These are phyloP conservation scores for Paramyrothecium roridum DNA, from an alignment of 2,329 filamentous ascomycete species.

Conservation along the genomic window DNA sequence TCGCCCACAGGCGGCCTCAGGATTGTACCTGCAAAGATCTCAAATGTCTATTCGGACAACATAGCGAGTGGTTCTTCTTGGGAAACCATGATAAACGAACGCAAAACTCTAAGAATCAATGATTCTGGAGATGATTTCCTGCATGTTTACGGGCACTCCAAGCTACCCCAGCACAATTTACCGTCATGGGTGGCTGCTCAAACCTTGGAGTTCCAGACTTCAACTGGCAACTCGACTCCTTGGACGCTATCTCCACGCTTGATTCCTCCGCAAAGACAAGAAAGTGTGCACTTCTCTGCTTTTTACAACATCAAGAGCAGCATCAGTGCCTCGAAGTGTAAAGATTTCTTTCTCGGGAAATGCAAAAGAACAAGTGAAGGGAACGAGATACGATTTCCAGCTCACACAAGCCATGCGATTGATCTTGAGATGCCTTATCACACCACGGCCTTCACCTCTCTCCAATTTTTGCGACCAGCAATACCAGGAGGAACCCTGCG, in stretches of 20 bases:
- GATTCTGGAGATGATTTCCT: conserved; percentile 12
- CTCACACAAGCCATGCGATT: not conserved
- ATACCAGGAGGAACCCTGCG: conserved; percentile 4
- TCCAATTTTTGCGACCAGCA: conserved; percentile 3
- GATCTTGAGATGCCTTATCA: conserved; percentile 9
- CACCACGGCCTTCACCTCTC: conserved; percentile 9
- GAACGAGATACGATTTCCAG: not conserved
- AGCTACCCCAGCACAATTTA: not conserved
- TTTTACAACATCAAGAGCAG: not conserved
- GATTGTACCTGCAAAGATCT: not conserved
- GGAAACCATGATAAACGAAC: conserved; percentile 6
- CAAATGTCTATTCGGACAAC: not conserved
- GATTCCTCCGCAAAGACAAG: not conserved
- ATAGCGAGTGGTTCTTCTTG: conserved; percentile 5
- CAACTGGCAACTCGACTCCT: not conserved
- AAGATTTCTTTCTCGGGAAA: not conserved
- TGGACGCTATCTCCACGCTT: conserved; percentile 2
- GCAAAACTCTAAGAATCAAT: conserved; percentile 5
- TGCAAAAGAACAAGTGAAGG: not conserved
- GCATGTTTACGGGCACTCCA: conserved; percentile 8
- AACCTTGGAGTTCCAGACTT: not conserved
- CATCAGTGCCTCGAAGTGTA: not conserved
- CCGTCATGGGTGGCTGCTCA: conserved; percentile 3
- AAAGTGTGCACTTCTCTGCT: not conserved
- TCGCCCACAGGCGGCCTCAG: conserved; percentile 9